Percentiles rank a stretch among this genome's conserved stretches.
phyloP scores from a whole-genome alignment of 75 land plant genomes.

The Adiantum capillusveneris region DNA sequence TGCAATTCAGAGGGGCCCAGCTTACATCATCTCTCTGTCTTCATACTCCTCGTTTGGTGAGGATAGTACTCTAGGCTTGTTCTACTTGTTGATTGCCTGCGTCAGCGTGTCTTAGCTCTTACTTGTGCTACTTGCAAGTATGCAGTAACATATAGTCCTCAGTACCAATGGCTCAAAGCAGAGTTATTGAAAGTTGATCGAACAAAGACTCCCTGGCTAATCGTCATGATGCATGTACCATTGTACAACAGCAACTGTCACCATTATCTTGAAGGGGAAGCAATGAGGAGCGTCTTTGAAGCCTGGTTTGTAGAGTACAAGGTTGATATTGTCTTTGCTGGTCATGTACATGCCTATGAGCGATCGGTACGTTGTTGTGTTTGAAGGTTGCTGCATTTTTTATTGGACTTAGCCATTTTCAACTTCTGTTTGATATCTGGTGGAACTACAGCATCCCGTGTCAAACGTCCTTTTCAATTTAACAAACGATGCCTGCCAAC shows the following conservation, averaged over 20 bases:
- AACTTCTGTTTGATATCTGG: not conserved
- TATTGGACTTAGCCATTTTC: not conserved
- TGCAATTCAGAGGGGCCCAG: constrained; percentile 30
- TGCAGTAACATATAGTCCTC: constrained; percentile 41
- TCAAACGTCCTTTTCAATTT: constrained; percentile 21
- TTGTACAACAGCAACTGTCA: constrained; percentile 76
- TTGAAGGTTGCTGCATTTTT: not conserved
- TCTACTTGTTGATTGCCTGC: too few species aligned
- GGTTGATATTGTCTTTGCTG: constrained; percentile 80
- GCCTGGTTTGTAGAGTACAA: constrained; percentile 49
- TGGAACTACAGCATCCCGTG: constrained; percentile 19
- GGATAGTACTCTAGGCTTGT: too few species aligned
- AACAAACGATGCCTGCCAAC: constrained; percentile 20
- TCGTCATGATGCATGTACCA: constrained; percentile 82
- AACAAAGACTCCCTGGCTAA: constrained; percentile 87
- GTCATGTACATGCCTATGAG: constrained; percentile 99
- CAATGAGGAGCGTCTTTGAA: constrained; percentile 78
- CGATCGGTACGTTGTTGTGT: constrained; percentile 65
- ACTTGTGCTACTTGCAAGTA: not conserved
- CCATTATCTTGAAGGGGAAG: constrained; percentile 92
- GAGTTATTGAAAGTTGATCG: constrained; percentile 65
- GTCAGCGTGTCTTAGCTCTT: too few species aligned
- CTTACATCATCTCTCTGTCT: constrained; percentile 26
- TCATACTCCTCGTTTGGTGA: constrained; percentile 36
- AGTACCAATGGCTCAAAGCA: constrained; percentile 49